A percentile compares a stretch with the other conserved stretches of the same genome.
Conservation (phyloP, 2,329 filamentous ascomycete species). For the Claviceps humidiphila region DNA sequence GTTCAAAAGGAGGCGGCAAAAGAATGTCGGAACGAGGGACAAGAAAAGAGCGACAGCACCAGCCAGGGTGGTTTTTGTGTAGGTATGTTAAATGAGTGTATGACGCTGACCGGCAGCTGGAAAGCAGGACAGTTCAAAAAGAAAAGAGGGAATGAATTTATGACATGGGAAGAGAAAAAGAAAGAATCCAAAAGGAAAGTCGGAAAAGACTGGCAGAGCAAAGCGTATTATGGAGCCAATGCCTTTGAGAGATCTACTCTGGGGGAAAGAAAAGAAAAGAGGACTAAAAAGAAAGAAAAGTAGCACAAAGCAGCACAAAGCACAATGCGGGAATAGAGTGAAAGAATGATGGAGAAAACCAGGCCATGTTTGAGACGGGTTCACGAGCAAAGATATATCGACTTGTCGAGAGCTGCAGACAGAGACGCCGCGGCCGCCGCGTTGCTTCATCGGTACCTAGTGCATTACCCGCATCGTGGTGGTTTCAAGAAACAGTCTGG, state of each 20-base stretch:
- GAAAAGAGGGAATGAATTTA: constrained; percentile 11
- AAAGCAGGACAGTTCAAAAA: constrained; percentile 38
- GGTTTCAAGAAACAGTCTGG: constrained; percentile 11
- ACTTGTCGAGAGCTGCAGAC: background rate
- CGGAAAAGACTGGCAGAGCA: constrained; percentile 14
- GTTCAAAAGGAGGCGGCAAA: constrained; percentile 8
- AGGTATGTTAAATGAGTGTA: too few relatives aligned
- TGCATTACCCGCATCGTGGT: constrained; percentile 2
- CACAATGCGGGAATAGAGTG: background rate
- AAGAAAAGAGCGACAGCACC: too few relatives aligned
- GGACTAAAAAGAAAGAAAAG: background rate
- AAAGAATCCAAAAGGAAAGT: constrained; percentile 9
- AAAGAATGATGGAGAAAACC: constrained; percentile 7
- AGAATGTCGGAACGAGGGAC: constrained; percentile 10
- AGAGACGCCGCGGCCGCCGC: background rate
- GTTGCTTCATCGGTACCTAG: constrained; percentile 1
- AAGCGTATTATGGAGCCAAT: constrained; percentile 8
- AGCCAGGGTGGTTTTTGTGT: too few relatives aligned
- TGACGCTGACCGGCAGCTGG: constrained; percentile 7
- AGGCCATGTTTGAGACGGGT: background rate
- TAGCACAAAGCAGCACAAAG: background rate
- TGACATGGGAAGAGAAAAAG: constrained; percentile 11
- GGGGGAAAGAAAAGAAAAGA: constrained; percentile 7
- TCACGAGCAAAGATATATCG: constrained; percentile 8
- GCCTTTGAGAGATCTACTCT: background rate